These are phyloP conservation scores for Silene latifolia DNA, from an alignment of 148 eudicot species.

Conservation along the genomic window DNA sequence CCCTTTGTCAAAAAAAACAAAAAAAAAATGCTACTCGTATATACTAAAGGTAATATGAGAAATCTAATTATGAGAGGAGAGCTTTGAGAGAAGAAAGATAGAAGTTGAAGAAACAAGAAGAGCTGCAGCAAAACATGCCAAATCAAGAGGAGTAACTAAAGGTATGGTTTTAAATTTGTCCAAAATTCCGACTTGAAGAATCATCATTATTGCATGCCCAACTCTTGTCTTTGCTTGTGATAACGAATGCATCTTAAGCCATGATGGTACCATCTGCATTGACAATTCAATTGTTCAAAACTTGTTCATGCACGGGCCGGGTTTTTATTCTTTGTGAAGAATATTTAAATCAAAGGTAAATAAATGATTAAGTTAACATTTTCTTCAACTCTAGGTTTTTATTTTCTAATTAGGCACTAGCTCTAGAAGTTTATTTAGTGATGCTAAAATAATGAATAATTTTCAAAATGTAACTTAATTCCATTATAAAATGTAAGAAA, in stretches of 20 bases:
- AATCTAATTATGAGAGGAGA: constrained; percentile 9
- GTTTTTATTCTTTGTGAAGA: too few relatives aligned
- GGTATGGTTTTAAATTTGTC: constrained; percentile 65
- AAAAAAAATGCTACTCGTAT: too few relatives aligned
- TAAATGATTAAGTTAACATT: too few relatives aligned
- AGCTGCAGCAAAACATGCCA: constrained; percentile 68
- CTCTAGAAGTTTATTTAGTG: too few relatives aligned
- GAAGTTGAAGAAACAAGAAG: constrained; percentile 53
- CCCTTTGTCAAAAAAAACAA: too few relatives aligned
- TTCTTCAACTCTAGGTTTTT: too few relatives aligned
- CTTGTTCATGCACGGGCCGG: too few relatives aligned
- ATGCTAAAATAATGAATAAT: too few relatives aligned
- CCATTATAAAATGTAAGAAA: neutral
- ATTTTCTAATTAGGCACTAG: too few relatives aligned
- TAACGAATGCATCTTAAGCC: neutral
- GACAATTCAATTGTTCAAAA: too few relatives aligned
- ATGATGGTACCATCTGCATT: neutral
- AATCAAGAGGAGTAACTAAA: constrained; percentile 47
- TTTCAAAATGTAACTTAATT: too few relatives aligned
- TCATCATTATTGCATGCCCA: constrained; percentile 61
- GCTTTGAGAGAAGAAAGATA: constrained; percentile 55
- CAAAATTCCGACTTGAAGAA: constrained; percentile 66
- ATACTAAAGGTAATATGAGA: neutral
- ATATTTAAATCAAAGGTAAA: too few relatives aligned
- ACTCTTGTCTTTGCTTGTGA: constrained; percentile 59